These are phyloP conservation scores for Daedaleopsis nitida DNA, from an alignment of 768 basidiomycete species.

Conservation along the genomic window DNA sequence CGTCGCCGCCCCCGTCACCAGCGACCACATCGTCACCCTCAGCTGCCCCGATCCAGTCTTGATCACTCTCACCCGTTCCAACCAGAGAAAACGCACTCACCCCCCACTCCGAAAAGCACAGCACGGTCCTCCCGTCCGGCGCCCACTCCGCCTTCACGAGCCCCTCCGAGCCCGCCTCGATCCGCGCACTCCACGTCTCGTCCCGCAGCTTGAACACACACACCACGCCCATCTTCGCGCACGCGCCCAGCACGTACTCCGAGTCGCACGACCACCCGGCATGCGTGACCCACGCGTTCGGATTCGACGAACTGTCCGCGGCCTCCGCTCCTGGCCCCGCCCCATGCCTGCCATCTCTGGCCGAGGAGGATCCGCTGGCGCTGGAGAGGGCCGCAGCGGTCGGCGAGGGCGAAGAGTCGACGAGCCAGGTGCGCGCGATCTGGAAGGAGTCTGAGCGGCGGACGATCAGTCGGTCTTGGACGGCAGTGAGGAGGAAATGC, in stretches of 20 bases:
- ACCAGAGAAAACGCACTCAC: slow-evolving; percentile 50
- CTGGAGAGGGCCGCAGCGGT: slow-evolving; percentile 44
- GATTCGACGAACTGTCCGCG: slow-evolving; percentile 23
- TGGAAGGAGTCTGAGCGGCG: slow-evolving; percentile 84
- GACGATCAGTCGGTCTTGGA: slow-evolving; percentile 78
- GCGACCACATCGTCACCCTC: slow-evolving; percentile 84
- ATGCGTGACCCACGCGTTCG: slow-evolving; percentile 64
- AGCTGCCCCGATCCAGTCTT: too few species aligned
- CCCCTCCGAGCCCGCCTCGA: slow-evolving; percentile 83
- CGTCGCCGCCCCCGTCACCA: slow-evolving; percentile 71
- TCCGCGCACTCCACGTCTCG: slow-evolving; percentile 75
- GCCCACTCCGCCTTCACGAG: slow-evolving; percentile 90
- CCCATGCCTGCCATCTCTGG: background rate
- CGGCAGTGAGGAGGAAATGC: slow-evolving; percentile 81
- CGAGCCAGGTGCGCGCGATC: slow-evolving; percentile 78
- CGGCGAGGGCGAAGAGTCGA: slow-evolving; percentile 56
- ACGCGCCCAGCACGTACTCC: slow-evolving; percentile 82
- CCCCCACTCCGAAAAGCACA: slow-evolving; percentile 94
- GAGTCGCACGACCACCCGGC: slow-evolving; percentile 88
- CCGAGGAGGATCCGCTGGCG: background rate
- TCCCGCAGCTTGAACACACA: slow-evolving; percentile 80
- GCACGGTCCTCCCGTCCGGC: slow-evolving; percentile 75
- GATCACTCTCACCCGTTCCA: too few species aligned
- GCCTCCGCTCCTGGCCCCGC: too few species aligned
- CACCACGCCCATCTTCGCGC: slow-evolving; percentile 68